Evolutionary conservation across 2,329 filamentous ascomycete genomes (phyloP).

Genomic region (Fusarium sp.): DNA sequence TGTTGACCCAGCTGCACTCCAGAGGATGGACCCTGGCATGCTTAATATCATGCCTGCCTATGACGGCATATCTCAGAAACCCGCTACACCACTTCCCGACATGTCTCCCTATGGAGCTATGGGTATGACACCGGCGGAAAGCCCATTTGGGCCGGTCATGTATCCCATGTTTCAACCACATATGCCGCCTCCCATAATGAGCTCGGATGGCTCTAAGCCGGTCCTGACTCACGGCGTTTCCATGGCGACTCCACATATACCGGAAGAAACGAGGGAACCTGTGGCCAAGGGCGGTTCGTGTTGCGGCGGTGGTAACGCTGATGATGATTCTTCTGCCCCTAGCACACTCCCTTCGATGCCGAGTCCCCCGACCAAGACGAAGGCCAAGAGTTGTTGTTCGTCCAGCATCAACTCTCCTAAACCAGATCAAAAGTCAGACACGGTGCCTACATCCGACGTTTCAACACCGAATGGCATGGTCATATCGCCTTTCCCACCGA

Average conservation of each 20-base stretch:
- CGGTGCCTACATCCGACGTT: conserved; percentile 30
- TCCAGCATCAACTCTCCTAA: conserved; percentile 37
- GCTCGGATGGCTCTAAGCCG: conserved; percentile 24
- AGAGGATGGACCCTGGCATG: conserved; percentile 64
- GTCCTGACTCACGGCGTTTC: conserved; percentile 29
- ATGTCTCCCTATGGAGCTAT: conserved; percentile 43
- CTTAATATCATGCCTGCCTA: conserved; percentile 59
- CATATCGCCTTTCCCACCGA: conserved; percentile 49
- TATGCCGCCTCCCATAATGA: conserved; percentile 40
- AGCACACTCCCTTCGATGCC: conserved; percentile 29
- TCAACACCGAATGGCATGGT: conserved; percentile 45
- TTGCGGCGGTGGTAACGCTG: conserved; percentile 42
- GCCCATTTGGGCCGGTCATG: conserved; percentile 40
- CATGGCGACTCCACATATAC: conserved; percentile 33
- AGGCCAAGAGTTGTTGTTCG: conserved; percentile 46
- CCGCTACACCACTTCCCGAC: conserved; percentile 37
- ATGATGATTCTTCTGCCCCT: conserved; percentile 10
- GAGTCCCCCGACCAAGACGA: conserved; percentile 25
- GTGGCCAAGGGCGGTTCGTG: conserved; percentile 49
- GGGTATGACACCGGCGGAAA: conserved; percentile 42
- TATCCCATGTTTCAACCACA: conserved; percentile 48
- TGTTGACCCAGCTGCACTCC: conserved; percentile 59
- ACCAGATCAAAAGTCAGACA: conserved; percentile 28
- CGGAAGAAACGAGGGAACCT: conserved; percentile 21
- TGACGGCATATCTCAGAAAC: conserved; percentile 41